phyloP scores from a whole-genome alignment of 106 monocot species.

The Posidonia australis region DNA sequence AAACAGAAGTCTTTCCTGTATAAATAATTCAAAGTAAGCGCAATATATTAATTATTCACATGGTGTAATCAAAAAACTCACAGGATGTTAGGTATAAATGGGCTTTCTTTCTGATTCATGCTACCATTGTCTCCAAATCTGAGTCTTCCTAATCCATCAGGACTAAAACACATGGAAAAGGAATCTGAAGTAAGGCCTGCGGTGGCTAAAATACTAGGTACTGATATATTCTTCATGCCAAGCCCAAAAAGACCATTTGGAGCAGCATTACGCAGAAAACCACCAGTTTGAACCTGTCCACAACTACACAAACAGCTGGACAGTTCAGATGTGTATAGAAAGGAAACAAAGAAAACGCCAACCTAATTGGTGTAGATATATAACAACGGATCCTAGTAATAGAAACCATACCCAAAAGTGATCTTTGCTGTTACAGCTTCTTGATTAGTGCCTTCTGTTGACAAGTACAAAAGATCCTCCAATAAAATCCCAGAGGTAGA shows the following conservation, averaged over 20 bases:
- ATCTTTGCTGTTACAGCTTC: conserved; percentile 43
- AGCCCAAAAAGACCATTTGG: conserved; percentile 91
- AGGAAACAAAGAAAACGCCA: too few relatives aligned
- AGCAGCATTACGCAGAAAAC: conserved; percentile 58
- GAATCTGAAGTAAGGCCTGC: conserved; percentile 60
- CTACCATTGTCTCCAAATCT: conserved; percentile 84
- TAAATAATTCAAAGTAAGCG: too few relatives aligned
- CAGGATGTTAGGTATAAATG: conserved; percentile 34
- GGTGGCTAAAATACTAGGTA: conserved; percentile 68
- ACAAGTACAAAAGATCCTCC: conserved; percentile 69
- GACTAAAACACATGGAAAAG: conserved; percentile 88
- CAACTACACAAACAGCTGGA: background rate
- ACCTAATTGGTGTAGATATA: too few relatives aligned
- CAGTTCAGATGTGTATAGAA: too few relatives aligned
- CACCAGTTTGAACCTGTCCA: conserved; percentile 47
- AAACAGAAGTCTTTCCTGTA: too few relatives aligned
- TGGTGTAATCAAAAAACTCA: too few relatives aligned
- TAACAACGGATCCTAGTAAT: too few relatives aligned
- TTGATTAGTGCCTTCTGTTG: conserved; percentile 32
- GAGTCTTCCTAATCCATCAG: conserved; percentile 58
- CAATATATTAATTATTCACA: too few relatives aligned
- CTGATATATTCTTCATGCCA: conserved; percentile 59
- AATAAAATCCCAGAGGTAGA: conserved; percentile 72
- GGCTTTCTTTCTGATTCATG: conserved; percentile 62
- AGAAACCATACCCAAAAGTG: conserved; percentile 75